Base-by-base conservation (phyloP, 805 yeast species). In the Starmerella potacharoeniae region DNA sequence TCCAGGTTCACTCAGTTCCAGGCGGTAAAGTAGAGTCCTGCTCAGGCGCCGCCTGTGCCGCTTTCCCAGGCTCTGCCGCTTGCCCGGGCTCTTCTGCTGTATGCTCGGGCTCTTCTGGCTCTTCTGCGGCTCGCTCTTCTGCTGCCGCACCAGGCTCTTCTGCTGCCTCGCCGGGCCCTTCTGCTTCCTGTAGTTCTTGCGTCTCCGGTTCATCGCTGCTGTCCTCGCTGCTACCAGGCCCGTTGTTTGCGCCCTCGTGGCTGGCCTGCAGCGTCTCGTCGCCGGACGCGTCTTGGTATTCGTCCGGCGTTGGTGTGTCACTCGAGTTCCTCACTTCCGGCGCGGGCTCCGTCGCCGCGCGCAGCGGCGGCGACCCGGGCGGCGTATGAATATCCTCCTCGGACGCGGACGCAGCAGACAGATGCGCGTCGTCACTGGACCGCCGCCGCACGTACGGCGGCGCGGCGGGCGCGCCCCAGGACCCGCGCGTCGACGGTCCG, bases 371-470 rank as follows among this genome's bases (percentile, higher is more conserved):
- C 6, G 60, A 57, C 14, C 60, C 60, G 22, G 60, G 60, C 22
- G 60, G 60, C 17, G 60, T 57, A 11, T 28, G 56, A 6, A 54
- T 29, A 11, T 49, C 51, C 16, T 36, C 51, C n/a, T 22, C 56
- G 6, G 34, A 8, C 3, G 47, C n/a, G 4, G 41, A 22, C 13
- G 39, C 44, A 16, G 46, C 17, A 4, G 56, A 53, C n/a, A 8
- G 47, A 33, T 58, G 54, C 6, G 54, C 58, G 13, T 58, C 61
- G 36, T 58, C 61, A 40, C 51, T 53, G 3, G 57, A 49, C n/a
- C 55, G 50, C 14, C 57, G 33, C 28, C 48, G 55, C 10, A 58
- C 61, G 33, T 58, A 58, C 11, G 61, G 61, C 2, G 61, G 61
- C n/a, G 59, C 61, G 1, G 50, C 52, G 16, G 31, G 33, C 17